Percentiles rank a stretch among this genome's conserved stretches.
phyloP scores from a whole-genome alignment of 768 basidiomycete species.

The Tulasnella sp. region DNA sequence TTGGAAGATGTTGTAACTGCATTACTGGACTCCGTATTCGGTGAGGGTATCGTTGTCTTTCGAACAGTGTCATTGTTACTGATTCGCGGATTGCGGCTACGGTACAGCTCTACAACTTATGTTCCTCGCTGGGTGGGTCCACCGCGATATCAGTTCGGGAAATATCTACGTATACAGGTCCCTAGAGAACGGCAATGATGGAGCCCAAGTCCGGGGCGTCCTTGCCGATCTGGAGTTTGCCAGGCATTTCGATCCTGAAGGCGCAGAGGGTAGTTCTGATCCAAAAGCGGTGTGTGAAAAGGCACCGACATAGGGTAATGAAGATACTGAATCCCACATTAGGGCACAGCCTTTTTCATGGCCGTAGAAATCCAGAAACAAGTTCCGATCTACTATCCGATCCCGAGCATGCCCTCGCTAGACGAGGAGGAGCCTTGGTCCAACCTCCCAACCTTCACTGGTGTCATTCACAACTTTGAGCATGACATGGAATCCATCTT shows the following conservation, averaged over 20 bases:
- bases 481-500: conserved; percentile 9
- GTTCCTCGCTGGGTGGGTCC: too few relatives aligned
- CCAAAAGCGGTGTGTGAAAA: conserved; percentile 7
- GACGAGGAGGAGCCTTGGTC: not conserved
- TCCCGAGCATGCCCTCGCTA: not conserved
- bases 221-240: too few relatives aligned
- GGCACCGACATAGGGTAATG: not conserved
- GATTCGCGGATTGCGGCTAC: too few relatives aligned
- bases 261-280: not conserved
- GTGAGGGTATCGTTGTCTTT: too few relatives aligned
- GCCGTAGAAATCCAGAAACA: conserved; percentile 15
- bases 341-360: conserved; percentile 19
- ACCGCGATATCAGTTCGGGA: too few relatives aligned
- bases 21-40: too few relatives aligned
- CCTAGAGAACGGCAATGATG: not conserved
- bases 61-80: too few relatives aligned
- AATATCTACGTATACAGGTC: not conserved
- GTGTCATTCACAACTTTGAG: not conserved
- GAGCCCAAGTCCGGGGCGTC: too few relatives aligned
- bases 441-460: not conserved
- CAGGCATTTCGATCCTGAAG: not conserved
- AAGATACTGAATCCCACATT: too few relatives aligned
- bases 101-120: too few relatives aligned
- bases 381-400: not conserved
- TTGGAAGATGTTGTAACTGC: too few relatives aligned